These are phyloP conservation scores for Aquanectria penicillioides DNA, from an alignment of 2,329 filamentous ascomycete genomes.

Conservation along the genomic window DNA sequence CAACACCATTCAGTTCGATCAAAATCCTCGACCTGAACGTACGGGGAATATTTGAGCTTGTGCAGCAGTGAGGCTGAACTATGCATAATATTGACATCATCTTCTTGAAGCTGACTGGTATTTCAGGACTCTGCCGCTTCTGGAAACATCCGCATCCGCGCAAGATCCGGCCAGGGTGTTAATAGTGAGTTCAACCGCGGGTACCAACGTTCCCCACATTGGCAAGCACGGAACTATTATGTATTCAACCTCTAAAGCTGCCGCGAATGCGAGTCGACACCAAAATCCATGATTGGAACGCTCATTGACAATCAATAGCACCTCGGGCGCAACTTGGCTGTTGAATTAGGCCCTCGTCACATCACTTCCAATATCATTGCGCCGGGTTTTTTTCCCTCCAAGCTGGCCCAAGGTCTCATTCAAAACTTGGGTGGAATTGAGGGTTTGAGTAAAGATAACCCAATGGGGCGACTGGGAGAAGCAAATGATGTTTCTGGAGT, in stretches of 20 bases:
- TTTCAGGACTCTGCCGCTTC: constrained; percentile 46
- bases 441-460: constrained; percentile 59
- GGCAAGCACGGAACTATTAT: constrained; percentile 71
- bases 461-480: constrained; percentile 63
- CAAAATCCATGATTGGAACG: too few relatives aligned
- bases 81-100: not conserved
- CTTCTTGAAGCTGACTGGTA: too few relatives aligned
- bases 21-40: constrained; percentile 79
- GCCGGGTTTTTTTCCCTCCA: constrained; percentile 75
- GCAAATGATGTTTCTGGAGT: constrained; percentile 70
- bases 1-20: constrained; percentile 68
- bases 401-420: constrained; percentile 74
- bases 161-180: constrained; percentile 70
- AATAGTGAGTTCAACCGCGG: constrained; percentile 73
- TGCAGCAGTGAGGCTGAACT: constrained; percentile 61
- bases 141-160: constrained; percentile 54
- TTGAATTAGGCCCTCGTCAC: constrained; percentile 73
- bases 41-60: constrained; percentile 75
- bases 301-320: constrained; percentile 55
- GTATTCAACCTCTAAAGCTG: constrained; percentile 76
- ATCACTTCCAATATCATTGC: constrained; percentile 75
- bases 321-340: constrained; percentile 68
- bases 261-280: constrained; percentile 54
- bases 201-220: constrained; percentile 67
- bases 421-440: constrained; percentile 67